These are phyloP conservation scores for Fistulinella staudtii DNA, from an alignment of 1,284 basidiomycete genomes.

Conservation along the genomic window DNA sequence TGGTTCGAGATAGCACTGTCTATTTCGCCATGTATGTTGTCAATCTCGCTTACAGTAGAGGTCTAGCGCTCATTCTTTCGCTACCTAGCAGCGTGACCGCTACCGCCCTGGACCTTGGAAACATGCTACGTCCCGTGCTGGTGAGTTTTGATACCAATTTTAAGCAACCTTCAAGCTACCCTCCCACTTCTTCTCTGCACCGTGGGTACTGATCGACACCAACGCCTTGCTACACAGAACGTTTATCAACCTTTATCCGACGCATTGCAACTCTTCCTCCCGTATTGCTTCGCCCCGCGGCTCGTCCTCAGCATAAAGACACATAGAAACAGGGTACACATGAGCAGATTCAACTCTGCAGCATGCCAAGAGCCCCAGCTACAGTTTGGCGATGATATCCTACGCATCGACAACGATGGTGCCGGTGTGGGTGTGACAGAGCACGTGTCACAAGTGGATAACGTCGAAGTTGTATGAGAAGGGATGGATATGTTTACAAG, in stretches of 20 bases:
- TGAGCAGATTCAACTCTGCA: background rate
- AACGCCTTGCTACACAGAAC: background rate
- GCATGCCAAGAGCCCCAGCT: too few species aligned
- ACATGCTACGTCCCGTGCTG: background rate
- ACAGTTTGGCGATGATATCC: too few species aligned
- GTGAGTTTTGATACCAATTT: too few species aligned
- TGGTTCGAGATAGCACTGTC: constrained; percentile 18
- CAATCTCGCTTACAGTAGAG: too few species aligned
- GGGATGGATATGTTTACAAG: too few species aligned
- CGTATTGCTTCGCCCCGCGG: background rate
- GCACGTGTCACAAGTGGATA: too few species aligned
- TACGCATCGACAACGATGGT: too few species aligned
- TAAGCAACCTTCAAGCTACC: too few species aligned
- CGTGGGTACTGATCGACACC: too few species aligned
- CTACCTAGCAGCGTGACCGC: background rate
- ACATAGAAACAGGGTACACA: background rate
- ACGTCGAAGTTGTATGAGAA: too few species aligned
- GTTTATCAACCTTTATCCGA: background rate
- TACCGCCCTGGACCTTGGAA: background rate
- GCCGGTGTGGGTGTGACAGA: too few species aligned
- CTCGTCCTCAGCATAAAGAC: background rate
- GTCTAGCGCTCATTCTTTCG: too few species aligned
- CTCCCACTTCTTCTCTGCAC: background rate
- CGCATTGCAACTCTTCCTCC: background rate
- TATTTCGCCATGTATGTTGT: constrained; percentile 20